Evolutionary conservation across 225 moss, liverwort and hornwort genomes (phyloP), one percentile per base, ranked within the genome.

Genomic region (Thuidium tamariscinum): DNA sequence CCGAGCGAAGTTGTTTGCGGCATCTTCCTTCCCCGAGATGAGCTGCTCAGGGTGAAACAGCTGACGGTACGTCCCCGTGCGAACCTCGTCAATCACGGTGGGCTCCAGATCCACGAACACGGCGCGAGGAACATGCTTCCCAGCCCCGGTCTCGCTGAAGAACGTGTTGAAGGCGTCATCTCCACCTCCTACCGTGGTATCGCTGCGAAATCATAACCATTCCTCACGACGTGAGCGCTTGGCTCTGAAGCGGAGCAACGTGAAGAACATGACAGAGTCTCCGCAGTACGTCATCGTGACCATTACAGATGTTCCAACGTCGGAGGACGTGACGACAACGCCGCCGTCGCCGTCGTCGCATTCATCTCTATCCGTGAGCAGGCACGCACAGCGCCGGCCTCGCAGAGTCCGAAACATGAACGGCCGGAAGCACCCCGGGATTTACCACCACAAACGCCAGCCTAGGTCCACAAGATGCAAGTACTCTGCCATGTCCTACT

Each of bases 61-160:
- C 88, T 93, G 93, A 55, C 93, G 89, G 56, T 93, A 93, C 9
- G 91, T 91, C 56, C 93, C 93, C 17, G 93, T 93, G n/a, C 93
- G 93, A 32, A 93, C 93, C 71, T 93, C 93, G 52, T 93, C 93
- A 3, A 93, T 93, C 75, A 93, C 93, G 21, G 93, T 93, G 41
- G 93, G 93, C 73, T 93, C 93, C 89, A 93, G 91, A 93, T 93
- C 93, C 90, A 93, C 91, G 25, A 93, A 91, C 77, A 93, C 91
- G 20, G 93, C 93, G 59, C 93, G 91, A 37, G 93, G 93, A 4
- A 93, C 93, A 75, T 93, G 93, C 91, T 93, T 93, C 4, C 93
- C 93, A 16, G 93, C 91, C 55, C 93, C 93, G 19, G 93, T 93
- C 87, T 93, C 93, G 85, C 93, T 93, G 73, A 93, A 93, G 90